Evolutionary conservation across 352 stramenopile species (phyloP), one percentile per base, ranked within the genome.

Genomic region (Phytophthora tentaculata): DNA sequence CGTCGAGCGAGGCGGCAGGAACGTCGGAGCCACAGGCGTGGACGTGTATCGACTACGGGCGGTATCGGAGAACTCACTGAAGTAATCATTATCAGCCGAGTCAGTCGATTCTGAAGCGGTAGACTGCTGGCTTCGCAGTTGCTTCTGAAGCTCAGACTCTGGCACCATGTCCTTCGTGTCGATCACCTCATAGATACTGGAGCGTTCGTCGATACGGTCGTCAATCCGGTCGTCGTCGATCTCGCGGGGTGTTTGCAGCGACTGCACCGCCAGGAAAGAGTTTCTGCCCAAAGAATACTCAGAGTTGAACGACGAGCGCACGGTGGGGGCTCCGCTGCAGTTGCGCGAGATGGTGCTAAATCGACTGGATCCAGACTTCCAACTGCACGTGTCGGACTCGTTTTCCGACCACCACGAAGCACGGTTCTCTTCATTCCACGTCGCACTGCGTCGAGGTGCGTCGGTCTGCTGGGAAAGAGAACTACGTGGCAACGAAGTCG

Each of bases 381-480:
- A 82, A 50, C 69, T 78, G 37, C 64, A 74, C 10, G 74, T 69
- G 24, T 82, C 74, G 1, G 71, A 73, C 51, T 79, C 71, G 19
- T 55, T 65, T 56, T 80, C 74, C 6, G 74, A 80, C 74, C 71
- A 80, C 74, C 71, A 82, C 22, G 74, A 81, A 19, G 61, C 47
- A n/a, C 74, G 74, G 32, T 67, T 69, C n/a, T 76, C 49, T 17
- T 79, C 71, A 14, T 28, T 66, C 57, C 61, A 75, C 7, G 39
- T 73, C 6, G 56, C 61, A 51, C 62, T 78, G 49, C 61, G 61
- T 32, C 61, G 61, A 56, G 53, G 41, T 45, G 43, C 37, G 13
- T 65, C 56, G 17, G 28, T 50, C 26, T 69, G 67, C n/a, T 68
- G 41, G 0, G 58, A 58, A 22, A 45, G 41, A 8, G 41, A 62